Base-by-base conservation (phyloP, 2,329 filamentous ascomycete genomes). In the Diaporthe caulivora region DNA sequence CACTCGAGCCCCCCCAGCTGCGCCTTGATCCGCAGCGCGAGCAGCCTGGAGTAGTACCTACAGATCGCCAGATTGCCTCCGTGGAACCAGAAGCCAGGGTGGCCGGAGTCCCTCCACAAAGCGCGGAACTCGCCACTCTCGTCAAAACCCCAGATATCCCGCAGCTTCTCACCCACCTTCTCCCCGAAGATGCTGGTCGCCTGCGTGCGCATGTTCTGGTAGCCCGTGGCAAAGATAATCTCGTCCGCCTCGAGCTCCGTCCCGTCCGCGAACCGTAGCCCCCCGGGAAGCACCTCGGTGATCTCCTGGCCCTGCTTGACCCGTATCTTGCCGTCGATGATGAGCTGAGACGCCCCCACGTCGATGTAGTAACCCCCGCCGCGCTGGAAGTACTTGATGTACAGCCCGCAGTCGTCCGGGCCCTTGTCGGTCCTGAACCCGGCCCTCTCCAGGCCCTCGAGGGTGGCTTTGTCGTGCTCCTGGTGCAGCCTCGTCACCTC, bases 351-450 rank as follows among this genome's bases (percentile, higher is more conserved):
- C 0, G 87, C 89, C 0, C 92, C 92, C 1, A 93, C 91, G 74
- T 94, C 90, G 75, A 93, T 92, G 81, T 93, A 93, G 78, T 93
- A 93, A 0, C 92, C 92, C 0, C 92, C 92, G 1, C 91, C 91
- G 2, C 89, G 87, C 76, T 91, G 89, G 75, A 92, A 86, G 78
- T 92, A 93, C 80, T 92, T 92, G 69, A 88, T 81, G 72, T 90
- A 85, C 4, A 93, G 83, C 0, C 92, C 91, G 0, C 86, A 83
- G 0, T 84, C 87, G 70, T 91, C 86, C 0, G 89, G 87, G 0
- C 91, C 91, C 0, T 79, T 81, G 76, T 93, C 91, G 0, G 90
- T 80, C 70, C 86, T 86, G 84, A 93, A 93, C 0, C 92, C 92
- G 0, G 85, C 91, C 49, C 84, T 86, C 8, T 82, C 81, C 1